These are phyloP conservation scores for Gremmenia infestans DNA, from an alignment of 2,329 filamentous ascomycete genomes.

Conservation along the genomic window DNA sequence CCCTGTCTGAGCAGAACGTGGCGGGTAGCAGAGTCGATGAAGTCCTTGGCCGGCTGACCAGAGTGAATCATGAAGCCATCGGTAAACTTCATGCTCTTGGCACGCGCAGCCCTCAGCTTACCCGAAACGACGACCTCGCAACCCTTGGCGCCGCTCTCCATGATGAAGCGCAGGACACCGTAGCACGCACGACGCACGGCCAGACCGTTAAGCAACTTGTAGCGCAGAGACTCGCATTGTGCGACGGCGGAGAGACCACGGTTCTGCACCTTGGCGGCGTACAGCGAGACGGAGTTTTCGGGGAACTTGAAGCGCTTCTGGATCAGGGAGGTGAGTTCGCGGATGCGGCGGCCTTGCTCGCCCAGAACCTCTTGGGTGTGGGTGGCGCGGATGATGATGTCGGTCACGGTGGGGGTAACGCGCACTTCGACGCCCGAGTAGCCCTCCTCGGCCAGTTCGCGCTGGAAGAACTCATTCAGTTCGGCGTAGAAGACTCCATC, in stretches of 20 bases:
- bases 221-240: slow-evolving; percentile 99
- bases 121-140: slow-evolving; percentile 99
- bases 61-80: slow-evolving; percentile 99
- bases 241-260: slow-evolving; percentile 99
- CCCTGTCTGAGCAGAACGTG: slow-evolving; percentile 99
- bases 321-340: slow-evolving; percentile 99
- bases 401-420: slow-evolving; percentile 98
- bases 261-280: slow-evolving; percentile 99
- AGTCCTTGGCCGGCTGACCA: slow-evolving; percentile 98
- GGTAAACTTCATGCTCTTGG: slow-evolving; percentile 99
- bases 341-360: slow-evolving; percentile 99
- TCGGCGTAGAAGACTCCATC: slow-evolving; percentile 99
- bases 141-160: slow-evolving; percentile 99
- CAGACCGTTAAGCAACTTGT: slow-evolving; percentile 99
- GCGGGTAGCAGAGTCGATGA: slow-evolving; percentile 97
- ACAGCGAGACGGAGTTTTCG: slow-evolving; percentile 99
- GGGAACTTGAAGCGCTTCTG: slow-evolving; percentile 99
- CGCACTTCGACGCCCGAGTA: slow-evolving; percentile 99
- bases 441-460: slow-evolving; percentile 98
- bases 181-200: slow-evolving; percentile 99
- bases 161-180: slow-evolving; percentile 99
- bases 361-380: slow-evolving; percentile 99
- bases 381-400: slow-evolving; percentile 99
- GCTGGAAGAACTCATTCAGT: slow-evolving; percentile 99
- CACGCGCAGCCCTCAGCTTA: slow-evolving; percentile 97